Evolutionary conservation across 257 asterid genomes (phyloP), one percentile per base, ranked within the genome.

Genomic region (Solanum virginianum): DNA sequence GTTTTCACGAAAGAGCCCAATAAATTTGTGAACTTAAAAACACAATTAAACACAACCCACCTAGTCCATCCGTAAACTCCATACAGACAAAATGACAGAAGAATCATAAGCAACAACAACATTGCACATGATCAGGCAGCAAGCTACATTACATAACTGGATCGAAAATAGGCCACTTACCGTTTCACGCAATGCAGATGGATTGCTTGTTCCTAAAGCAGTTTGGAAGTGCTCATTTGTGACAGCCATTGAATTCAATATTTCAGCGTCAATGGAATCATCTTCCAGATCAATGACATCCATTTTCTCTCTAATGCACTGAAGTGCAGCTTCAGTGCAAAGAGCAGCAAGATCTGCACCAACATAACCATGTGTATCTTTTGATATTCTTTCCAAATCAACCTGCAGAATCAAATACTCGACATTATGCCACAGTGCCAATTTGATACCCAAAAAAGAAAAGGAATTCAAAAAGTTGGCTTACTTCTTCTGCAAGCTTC

Each of bases 271-370:
- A 83, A 91, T 91, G 14, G 91, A 41, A 60, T 91, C 94, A 85
- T 91, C 94, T 74, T 91, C 94, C 80, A 91, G 81, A 86, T 91
- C 94, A 80, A 91, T 91, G 72, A 91, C 94, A 83, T 91, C 94
- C 94, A 91, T 91, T 88, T 91, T 91, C 81, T 90, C 94, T 83
- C 93, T 82, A 80, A 90, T 91, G 88, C 94, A 91, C 84, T 91
- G 94, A 59, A 91, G 92, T 10, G 94, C 94, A 86, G 94, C 92
- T 89, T 91, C 94, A 3, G 94, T 91, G 88, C 94, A 91, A 53
- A 91, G 91, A 80, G 94, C 94, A 43, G 94, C 94, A 82, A 91
- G 91, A 66, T 91, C 94, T 66, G 94, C 93, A 60, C 93, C 94
- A 80, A 90, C 94, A 80, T 90, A 90, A 7, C 94, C 94, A 32